Percentiles rank a stretch among this genome's conserved stretches.
These are phyloP conservation scores for Candida silvicultrix DNA, from an alignment of 805 yeast genomes.

Conservation along the genomic window DNA sequence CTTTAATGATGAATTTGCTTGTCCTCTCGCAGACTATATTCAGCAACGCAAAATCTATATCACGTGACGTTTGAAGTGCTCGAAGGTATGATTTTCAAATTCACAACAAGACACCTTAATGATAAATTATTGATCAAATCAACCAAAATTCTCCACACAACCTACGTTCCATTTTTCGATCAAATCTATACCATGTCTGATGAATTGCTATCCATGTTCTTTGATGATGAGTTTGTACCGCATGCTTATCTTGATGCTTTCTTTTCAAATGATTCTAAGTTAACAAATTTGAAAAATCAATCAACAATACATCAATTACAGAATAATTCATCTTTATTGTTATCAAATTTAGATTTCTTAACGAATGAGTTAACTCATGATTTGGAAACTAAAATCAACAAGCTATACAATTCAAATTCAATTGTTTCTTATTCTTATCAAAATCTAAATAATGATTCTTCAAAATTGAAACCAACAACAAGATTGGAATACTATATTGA, in stretches of 20 bases:
- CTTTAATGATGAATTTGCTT: slow-evolving; percentile 8
- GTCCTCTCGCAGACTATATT: no score
- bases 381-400: slow-evolving; percentile 42
- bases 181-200: slow-evolving; percentile 17
- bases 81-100: no score
- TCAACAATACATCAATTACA: slow-evolving; percentile 35
- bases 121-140: no score
- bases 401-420: slow-evolving; percentile 45
- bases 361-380: slow-evolving; percentile 52
- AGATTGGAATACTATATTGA: slow-evolving; percentile 63
- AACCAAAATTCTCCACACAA: no score
- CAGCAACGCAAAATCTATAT: no score
- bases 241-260: slow-evolving; percentile 61
- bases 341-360: slow-evolving; percentile 56
- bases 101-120: no score
- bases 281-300: slow-evolving; percentile 11
- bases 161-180: no score
- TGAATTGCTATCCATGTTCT: slow-evolving; percentile 57
- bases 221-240: slow-evolving; percentile 60
- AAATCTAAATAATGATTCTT: slow-evolving; percentile 14
- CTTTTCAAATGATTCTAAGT: slow-evolving; percentile 29
- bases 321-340: slow-evolving; percentile 41
- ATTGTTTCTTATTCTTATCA: slow-evolving; percentile 36
- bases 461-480: slow-evolving; percentile 37
- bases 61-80: no score